Percentiles rank a stretch among this genome's conserved stretches.
phyloP scores from a whole-genome alignment of 139 green algal species.

The Spirogloea muscicola region DNA sequence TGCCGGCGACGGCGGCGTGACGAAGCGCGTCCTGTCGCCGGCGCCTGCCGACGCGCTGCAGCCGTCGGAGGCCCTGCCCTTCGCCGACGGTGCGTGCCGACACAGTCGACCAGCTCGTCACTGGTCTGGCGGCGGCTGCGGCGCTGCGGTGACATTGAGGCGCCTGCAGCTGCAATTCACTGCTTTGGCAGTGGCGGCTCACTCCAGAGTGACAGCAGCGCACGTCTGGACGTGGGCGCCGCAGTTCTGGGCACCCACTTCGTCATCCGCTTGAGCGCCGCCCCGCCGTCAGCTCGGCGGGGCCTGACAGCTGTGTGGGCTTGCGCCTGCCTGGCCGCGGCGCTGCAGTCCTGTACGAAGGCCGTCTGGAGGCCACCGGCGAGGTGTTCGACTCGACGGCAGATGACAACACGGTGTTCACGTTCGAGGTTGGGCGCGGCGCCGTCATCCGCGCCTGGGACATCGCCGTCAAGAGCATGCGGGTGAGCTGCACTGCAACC shows the following conservation, averaged over 20 bases:
- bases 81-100: constrained; percentile 22
- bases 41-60: constrained; percentile 35
- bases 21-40: constrained; percentile 22
- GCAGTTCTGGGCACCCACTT: too few species aligned
- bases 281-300: too few species aligned
- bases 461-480: constrained; percentile 40
- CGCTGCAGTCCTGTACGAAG: constrained; percentile 38
- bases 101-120: not conserved
- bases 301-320: too few species aligned
- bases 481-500: constrained; percentile 5
- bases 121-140: not conserved
- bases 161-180: not conserved
- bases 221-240: too few species aligned
- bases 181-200: not conserved
- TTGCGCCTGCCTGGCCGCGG: not conserved
- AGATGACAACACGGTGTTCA: constrained; percentile 41
- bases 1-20: constrained; percentile 30
- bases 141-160: not conserved
- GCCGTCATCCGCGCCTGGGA: constrained; percentile 44
- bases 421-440: constrained; percentile 34
- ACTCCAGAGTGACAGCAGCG: too few species aligned
- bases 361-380: constrained; percentile 13
- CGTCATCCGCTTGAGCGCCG: too few species aligned
- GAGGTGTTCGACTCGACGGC: constrained; percentile 40
- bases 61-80: constrained; percentile 20